phyloP scores from a whole-genome alignment of 192 early-diverging fungal genomes.

The Coemansia sp. region DNA sequence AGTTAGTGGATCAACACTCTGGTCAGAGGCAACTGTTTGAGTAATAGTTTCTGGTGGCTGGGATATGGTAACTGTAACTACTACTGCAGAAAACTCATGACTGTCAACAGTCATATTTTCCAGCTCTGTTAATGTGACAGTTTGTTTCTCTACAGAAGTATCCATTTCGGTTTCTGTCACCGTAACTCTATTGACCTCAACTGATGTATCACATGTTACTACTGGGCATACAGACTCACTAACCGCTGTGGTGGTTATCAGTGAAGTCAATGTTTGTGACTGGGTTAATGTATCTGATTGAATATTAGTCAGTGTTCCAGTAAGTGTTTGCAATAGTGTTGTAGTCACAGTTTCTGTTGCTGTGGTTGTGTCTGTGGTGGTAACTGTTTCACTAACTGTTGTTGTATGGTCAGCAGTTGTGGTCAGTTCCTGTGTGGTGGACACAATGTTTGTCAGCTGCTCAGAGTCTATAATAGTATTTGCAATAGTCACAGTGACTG shows the following conservation, averaged over 20 bases:
- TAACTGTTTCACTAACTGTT: slow-evolving; percentile 4
- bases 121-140: background rate
- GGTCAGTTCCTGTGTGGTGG: background rate
- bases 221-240: slow-evolving; percentile 1
- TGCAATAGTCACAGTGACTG: background rate
- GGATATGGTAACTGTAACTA: background rate
- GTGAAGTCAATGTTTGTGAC: background rate
- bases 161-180: background rate
- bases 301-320: background rate
- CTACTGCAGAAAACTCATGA: background rate
- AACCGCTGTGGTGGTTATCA: background rate
- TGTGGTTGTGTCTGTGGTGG: background rate
- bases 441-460: background rate
- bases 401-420: background rate
- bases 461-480: background rate
- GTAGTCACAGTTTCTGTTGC: background rate
- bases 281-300: no score
- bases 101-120: background rate
- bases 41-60: background rate
- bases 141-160: background rate
- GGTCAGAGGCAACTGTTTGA: background rate
- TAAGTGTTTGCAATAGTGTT: background rate
- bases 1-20: background rate
- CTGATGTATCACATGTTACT: background rate
- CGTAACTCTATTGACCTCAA: background rate